Evolutionary conservation across 352 stramenopile genomes (phyloP), one percentile per base, ranked within the genome.

Genomic region (Globisporangium takayamanum): DNA sequence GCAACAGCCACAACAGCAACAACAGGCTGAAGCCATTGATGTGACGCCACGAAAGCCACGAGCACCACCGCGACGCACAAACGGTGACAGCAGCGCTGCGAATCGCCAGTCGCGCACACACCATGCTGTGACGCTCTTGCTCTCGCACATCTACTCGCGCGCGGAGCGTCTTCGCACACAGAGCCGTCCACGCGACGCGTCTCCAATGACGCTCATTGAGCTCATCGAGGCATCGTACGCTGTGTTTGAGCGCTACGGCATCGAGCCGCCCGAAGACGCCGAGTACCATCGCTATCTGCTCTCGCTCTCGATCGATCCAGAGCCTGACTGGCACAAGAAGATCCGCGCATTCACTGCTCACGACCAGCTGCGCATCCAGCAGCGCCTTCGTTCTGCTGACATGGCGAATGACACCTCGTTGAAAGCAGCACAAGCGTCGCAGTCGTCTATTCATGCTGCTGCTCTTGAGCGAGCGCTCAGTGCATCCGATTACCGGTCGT

Each of bases 321-420:
- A 87, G 15, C 62, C 36, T 57, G 68, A 89, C 63, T 89, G 80
- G 80, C 65, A 62, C 30, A 74, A 56, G 39, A 88, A 88, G 63
- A 72, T 89, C 57, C 55, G 59, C 14, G 56, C 36, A 15, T 81
- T 89, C 14, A 54, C 67, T 3, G 18, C 73, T 0, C 50, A 42
- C 0, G 18, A 30, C 10, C 64, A 63, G 53, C 64, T 53, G 3
- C 63, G 56, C 5, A 56, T 69, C 12, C 58, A 70, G 36, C 36
- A 62, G 0, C 52, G 72, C 52, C 63, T 63, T 45, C 49, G 28
- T 10, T 50, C 18, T 57, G 39, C 4, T 0, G 28, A 20, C 18
- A 18, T 7, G 26, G 45, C 41, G 30, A 33, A 16, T 42, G 10
- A 5, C 39, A 16, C 39, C 15, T 18, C 53, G 22, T 25, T 36